Conservation (phyloP, 2,329 filamentous ascomycete genomes). For the Phoma sp. region DNA sequence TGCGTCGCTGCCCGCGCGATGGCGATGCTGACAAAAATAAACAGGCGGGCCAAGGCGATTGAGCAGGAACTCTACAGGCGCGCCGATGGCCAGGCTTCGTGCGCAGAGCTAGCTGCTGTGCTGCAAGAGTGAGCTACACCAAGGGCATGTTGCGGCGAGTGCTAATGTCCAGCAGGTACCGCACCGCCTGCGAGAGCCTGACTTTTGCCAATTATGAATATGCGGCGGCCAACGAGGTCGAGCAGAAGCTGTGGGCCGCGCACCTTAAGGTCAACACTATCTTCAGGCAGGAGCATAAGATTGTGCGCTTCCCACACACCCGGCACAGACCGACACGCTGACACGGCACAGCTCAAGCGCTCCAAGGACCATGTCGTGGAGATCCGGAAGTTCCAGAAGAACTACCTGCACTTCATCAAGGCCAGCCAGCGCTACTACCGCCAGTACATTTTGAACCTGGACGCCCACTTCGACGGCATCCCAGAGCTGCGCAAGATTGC, state of each 20-base stretch:
- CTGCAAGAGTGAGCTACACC: constrained; percentile 35
- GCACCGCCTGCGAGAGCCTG: constrained; percentile 71
- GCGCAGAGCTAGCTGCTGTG: constrained; percentile 57
- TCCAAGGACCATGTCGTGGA: constrained; percentile 63
- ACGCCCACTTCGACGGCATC: constrained; percentile 63
- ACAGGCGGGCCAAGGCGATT: constrained; percentile 52
- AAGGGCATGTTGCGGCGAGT: constrained; percentile 7
- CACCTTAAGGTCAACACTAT: constrained; percentile 79
- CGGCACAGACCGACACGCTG: neutral
- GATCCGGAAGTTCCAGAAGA: constrained; percentile 79
- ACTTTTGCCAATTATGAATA: constrained; percentile 75
- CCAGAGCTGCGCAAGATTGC: constrained; percentile 65
- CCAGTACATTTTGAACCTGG: constrained; percentile 79
- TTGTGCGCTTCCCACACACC: constrained; percentile 22
- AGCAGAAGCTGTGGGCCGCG: constrained; percentile 76
- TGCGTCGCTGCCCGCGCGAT: neutral
- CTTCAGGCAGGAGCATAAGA: constrained; percentile 67
- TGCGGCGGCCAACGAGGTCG: constrained; percentile 67
- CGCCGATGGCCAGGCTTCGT: constrained; percentile 56
- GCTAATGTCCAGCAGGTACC: constrained; percentile 61
- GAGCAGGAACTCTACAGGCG: constrained; percentile 59
- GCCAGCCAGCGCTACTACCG: constrained; percentile 88
- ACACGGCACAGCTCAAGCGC: constrained; percentile 50
- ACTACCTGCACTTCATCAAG: constrained; percentile 85
- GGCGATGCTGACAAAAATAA: constrained; percentile 25